Evolutionary conservation across 2,329 filamentous ascomycete genomes (phyloP).

Genomic region (Cercospora zeina): DNA sequence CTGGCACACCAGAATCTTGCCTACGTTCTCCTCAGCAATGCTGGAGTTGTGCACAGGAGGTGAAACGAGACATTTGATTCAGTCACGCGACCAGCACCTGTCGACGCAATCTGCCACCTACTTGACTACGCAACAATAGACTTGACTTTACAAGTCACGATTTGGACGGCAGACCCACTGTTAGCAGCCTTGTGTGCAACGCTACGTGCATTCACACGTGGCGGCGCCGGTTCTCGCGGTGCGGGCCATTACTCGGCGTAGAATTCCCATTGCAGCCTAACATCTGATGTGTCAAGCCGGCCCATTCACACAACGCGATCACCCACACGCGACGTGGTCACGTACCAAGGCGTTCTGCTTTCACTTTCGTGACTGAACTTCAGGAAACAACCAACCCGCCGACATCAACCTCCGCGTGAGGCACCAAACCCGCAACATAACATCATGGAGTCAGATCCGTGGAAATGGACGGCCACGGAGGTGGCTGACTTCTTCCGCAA

Average conservation of each 20-base stretch:
- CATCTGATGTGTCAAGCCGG: not conserved
- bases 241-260: not conserved
- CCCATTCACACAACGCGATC: conserved; percentile 1
- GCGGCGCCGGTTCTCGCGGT: not conserved
- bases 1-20: not conserved
- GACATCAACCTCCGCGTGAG: conserved; percentile 17
- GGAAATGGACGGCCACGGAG: conserved; percentile 67
- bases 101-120: not conserved
- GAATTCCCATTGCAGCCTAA: not conserved
- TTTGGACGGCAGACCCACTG: not conserved
- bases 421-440: not conserved
- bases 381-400: not conserved
- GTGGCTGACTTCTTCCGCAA: conserved; percentile 68
- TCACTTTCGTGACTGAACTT: conserved; percentile 8
- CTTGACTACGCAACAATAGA: not conserved
- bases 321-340: not conserved
- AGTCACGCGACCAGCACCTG: not conserved
- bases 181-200: not conserved
- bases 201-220: not conserved
- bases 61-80: not conserved
- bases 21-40: not conserved
- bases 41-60: not conserved
- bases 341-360: not conserved
- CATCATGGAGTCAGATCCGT: conserved; percentile 61
- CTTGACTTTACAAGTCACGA: not conserved